Percentiles rank a stretch among this genome's conserved stretches.
Conservation (phyloP, 177 flowering plant species). For the Vitis hybrid region DNA sequence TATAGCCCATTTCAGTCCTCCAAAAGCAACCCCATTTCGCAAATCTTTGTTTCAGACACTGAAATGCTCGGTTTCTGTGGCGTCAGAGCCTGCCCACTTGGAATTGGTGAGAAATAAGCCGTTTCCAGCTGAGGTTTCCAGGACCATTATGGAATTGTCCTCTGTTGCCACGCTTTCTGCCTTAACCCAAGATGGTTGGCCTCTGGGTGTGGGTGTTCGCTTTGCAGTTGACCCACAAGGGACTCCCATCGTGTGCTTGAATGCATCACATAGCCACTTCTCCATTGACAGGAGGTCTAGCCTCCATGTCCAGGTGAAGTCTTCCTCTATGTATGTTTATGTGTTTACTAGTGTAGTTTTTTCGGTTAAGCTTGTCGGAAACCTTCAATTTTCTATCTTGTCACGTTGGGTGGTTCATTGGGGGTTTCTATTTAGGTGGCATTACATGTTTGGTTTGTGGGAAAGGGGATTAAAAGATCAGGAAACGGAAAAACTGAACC, state of each 20-base stretch:
- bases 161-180: constrained; percentile 75
- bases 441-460: too few species aligned
- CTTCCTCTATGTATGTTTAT: neutral
- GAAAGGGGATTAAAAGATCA: too few species aligned
- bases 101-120: constrained; percentile 43
- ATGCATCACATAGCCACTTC: constrained; percentile 25
- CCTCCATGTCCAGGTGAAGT: constrained; percentile 78
- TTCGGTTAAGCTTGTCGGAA: too few species aligned
- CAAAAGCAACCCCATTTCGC: constrained; percentile 21
- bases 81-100: constrained; percentile 36
- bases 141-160: constrained; percentile 84
- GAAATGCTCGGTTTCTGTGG: constrained; percentile 63
- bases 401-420: too few species aligned
- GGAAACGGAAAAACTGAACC: too few species aligned
- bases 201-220: constrained; percentile 68
- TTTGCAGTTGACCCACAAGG: constrained; percentile 81
- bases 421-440: too few species aligned
- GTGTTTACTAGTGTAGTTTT: neutral
- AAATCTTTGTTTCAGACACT: constrained; percentile 21
- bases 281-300: constrained; percentile 52
- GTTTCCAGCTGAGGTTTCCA: constrained; percentile 78
- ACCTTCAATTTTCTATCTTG: too few species aligned
- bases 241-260: constrained; percentile 68
- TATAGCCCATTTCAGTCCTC: constrained; percentile 19
- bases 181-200: constrained; percentile 67